phyloP scores from a whole-genome alignment of 2,329 filamentous ascomycete species.

The Ceratocystis destructans region DNA sequence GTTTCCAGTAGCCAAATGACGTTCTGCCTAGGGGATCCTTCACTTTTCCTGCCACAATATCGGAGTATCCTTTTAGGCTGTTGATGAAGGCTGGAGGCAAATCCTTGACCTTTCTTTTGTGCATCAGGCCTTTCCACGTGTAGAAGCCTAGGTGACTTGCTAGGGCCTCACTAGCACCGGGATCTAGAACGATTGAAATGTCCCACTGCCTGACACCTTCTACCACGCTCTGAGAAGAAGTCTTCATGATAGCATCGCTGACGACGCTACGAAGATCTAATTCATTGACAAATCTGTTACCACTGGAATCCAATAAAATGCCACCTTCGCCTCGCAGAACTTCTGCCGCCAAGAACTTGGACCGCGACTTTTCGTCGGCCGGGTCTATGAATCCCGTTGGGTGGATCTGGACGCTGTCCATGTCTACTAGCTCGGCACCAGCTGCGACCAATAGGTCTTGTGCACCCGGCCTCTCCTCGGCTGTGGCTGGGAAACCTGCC shows the following conservation, averaged over 20 bases:
- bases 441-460: conserved; percentile 32
- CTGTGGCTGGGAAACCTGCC: conserved; percentile 46
- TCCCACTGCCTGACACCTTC: conserved; percentile 40
- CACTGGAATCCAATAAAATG: conserved; percentile 35
- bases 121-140: conserved; percentile 45
- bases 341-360: conserved; percentile 52
- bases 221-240: conserved; percentile 20
- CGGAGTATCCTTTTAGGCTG: conserved; percentile 37
- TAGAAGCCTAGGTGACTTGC: conserved; percentile 49
- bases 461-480: conserved; percentile 43
- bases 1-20: conserved; percentile 42
- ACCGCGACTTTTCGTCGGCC: conserved; percentile 29
- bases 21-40: conserved; percentile 35
- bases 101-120: conserved; percentile 40
- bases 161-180: conserved; percentile 39
- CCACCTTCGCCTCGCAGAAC: conserved; percentile 49
- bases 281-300: conserved; percentile 48
- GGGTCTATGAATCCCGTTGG: conserved; percentile 51
- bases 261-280: conserved; percentile 45
- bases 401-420: conserved; percentile 48
- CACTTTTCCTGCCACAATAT: conserved; percentile 29
- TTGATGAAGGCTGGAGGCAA: conserved; percentile 30
- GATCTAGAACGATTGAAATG: conserved; percentile 44
- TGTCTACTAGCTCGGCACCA: conserved; percentile 35
- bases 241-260: conserved; percentile 37